Conservation (phyloP, 495 filamentous ascomycete genomes). For the Geoglossum glabrum region DNA sequence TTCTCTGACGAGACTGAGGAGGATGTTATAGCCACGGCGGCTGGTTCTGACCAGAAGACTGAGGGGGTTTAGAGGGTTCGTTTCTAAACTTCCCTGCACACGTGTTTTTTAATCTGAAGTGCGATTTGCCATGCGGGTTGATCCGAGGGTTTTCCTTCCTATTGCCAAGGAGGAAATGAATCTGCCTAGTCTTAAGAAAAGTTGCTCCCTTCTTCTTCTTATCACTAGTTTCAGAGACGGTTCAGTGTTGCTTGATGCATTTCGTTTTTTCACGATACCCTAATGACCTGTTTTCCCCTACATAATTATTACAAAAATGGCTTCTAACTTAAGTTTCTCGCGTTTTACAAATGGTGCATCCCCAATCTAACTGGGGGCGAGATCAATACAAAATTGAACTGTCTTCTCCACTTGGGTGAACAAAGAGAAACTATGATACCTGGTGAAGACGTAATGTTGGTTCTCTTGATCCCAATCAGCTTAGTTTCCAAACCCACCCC, state of each 20-base stretch:
- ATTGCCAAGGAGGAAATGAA: neutral
- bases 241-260: neutral
- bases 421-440: no score
- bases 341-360: no score
- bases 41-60: no score
- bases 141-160: neutral
- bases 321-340: no score
- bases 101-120: neutral
- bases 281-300: no score
- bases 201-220: neutral
- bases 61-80: neutral
- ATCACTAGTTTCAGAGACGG: neutral
- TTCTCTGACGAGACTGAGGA: conserved; percentile 62
- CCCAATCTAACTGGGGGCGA: no score
- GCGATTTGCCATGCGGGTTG: neutral
- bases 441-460: no score
- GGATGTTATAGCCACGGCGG: conserved; percentile 30
- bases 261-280: neutral
- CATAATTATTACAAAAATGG: no score
- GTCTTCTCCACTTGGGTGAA: no score
- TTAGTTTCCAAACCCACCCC: no score
- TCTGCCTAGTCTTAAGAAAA: neutral
- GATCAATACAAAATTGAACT: no score
- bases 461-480: no score
- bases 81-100: neutral